Percentiles rank a stretch among this genome's conserved stretches.
Evolutionary conservation across 768 basidiomycete genomes (phyloP).

Genomic region (Pleurotus giganteus): DNA sequence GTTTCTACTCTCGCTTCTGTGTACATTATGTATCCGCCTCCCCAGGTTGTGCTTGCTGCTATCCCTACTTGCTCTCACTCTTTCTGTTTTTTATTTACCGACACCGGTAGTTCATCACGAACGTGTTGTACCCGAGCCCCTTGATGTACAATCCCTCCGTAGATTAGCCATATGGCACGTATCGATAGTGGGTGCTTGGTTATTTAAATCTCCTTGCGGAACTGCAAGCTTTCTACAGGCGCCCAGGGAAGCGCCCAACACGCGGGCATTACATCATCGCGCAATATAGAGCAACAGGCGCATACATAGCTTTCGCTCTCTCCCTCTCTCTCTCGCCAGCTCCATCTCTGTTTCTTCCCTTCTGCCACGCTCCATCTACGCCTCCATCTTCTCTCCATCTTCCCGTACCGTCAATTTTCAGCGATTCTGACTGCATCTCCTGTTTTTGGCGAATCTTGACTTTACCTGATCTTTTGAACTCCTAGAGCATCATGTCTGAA

Average conservation of each 20-base stretch:
- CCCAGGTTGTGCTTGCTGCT: slow-evolving; percentile 4
- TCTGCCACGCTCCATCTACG: background rate
- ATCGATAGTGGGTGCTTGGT: background rate
- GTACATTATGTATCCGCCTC: background rate
- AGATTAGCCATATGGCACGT: background rate
- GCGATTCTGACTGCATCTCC: background rate
- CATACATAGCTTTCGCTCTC: slow-evolving; percentile 2
- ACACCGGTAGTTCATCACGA: background rate
- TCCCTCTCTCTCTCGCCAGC: background rate
- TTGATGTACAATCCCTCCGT: slow-evolving; percentile 5
- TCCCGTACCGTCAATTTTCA: background rate
- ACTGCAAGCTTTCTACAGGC: too few species aligned
- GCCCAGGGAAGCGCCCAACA: background rate
- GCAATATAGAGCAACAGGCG: background rate
- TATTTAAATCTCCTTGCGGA: too few species aligned
- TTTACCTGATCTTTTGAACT: background rate
- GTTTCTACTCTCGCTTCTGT: background rate
- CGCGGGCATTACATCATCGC: background rate
- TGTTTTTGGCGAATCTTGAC: background rate
- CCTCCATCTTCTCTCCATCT: background rate
- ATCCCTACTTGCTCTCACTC: background rate
- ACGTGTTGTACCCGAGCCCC: background rate
- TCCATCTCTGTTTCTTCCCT: too few species aligned
- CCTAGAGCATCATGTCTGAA: slow-evolving; percentile 13
- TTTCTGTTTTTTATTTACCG: slow-evolving; percentile 1